Conservation (phyloP, 176 grass and related monocot genomes). For the Guadua angustifolia region DNA sequence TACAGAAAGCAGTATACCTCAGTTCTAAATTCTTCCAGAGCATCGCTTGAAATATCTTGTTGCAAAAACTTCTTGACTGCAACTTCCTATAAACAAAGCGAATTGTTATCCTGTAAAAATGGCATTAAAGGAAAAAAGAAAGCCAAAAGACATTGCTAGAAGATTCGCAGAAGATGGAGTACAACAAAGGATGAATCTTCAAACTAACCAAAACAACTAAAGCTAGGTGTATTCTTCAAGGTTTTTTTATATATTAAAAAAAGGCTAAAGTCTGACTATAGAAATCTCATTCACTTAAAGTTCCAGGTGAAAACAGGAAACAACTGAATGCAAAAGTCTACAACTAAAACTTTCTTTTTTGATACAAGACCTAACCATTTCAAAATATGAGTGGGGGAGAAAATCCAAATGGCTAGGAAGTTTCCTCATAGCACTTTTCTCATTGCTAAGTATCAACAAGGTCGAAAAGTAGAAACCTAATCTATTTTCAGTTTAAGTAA, state of each 20-base stretch:
- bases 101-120: conserved; percentile 44
- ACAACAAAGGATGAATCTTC: conserved; percentile 23
- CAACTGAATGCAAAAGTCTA: conserved; percentile 41
- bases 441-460: neutral
- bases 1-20: conserved; percentile 67
- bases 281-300: conserved; percentile 28
- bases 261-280: conserved; percentile 8
- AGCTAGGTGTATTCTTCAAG: neutral
- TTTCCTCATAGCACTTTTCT: conserved; percentile 5
- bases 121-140: conserved; percentile 19
- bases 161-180: conserved; percentile 28
- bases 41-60: conserved; percentile 98
- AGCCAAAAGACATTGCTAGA: conserved; percentile 1
- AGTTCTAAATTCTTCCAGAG: conserved; percentile 93
- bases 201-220: neutral
- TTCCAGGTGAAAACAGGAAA: conserved; percentile 46
- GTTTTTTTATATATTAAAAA: neutral
- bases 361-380: conserved; percentile 12
- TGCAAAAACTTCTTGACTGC: conserved; percentile 99
- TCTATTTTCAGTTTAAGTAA: conserved; percentile 26
- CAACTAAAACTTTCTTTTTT: neutral
- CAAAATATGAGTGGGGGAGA: neutral
- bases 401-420: neutral
- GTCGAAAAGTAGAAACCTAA: conserved; percentile 28
- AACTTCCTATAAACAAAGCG: conserved; percentile 78